A percentile compares a stretch with the other conserved stretches of the same genome.
Conservation (phyloP, 371 early-diverging fungal species). For the Saksenaea vasiformis region DNA sequence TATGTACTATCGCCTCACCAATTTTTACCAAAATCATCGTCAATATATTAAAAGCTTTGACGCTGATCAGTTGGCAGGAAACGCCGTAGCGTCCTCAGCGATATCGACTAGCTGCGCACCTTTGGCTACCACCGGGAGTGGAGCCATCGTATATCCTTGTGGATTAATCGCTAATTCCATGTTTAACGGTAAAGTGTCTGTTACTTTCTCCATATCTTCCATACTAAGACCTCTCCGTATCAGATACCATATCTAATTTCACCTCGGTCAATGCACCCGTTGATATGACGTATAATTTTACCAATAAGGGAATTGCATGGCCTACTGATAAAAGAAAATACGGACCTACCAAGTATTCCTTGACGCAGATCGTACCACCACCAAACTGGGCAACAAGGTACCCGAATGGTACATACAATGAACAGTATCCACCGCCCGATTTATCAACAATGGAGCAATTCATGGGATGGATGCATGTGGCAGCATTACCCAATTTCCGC, state of each 20-base stretch:
- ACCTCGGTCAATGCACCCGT: constrained; percentile 12
- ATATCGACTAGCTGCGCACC: constrained; percentile 52
- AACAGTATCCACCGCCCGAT: constrained; percentile 68
- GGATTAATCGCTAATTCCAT: constrained; percentile 98
- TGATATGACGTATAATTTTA: constrained; percentile 51
- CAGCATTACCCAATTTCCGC: constrained; percentile 94
- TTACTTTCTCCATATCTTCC: neutral
- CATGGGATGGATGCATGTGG: constrained; percentile 99
- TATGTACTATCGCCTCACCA: constrained; percentile 93
- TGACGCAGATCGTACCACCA: constrained; percentile 68
- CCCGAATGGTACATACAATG: constrained; percentile 62
- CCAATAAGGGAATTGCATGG: constrained; percentile 85
- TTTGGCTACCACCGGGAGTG: constrained; percentile 32
- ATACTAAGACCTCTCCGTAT: neutral
- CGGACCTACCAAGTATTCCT: constrained; percentile 56
- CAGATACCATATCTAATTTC: constrained; percentile 44
- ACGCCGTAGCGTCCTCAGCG: constrained; percentile 16
- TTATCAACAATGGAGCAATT: constrained; percentile 77
- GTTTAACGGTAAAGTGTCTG: constrained; percentile 72
- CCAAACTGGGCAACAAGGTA: constrained; percentile 75
- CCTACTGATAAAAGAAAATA: constrained; percentile 80
- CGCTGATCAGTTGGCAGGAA: constrained; percentile 81
- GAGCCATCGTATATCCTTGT: constrained; percentile 88
- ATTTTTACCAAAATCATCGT: constrained; percentile 98
- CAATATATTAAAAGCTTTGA: constrained; percentile 93